A percentile compares a stretch with the other conserved stretches of the same genome.
Evolutionary conservation across 2,329 filamentous ascomycete species (phyloP).

Genomic region (Thielaviopsis punctulata): DNA sequence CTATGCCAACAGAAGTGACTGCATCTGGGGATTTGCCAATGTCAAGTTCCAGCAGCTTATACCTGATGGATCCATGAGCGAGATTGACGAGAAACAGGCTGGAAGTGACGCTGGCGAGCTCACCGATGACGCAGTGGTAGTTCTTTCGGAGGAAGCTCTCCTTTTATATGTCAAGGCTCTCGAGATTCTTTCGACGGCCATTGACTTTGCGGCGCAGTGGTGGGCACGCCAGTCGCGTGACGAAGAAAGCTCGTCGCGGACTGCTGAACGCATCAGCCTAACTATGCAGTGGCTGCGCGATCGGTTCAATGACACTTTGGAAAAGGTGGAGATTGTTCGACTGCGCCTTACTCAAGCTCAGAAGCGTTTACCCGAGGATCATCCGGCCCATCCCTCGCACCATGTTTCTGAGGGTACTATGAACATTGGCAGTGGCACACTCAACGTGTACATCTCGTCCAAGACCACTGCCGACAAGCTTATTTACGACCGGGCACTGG

Average conservation of each 20-base stretch:
- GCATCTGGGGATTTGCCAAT: constrained; percentile 93
- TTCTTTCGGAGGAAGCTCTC: constrained; percentile 81
- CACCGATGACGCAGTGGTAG: constrained; percentile 69
- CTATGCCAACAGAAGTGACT: constrained; percentile 79
- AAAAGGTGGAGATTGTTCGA: constrained; percentile 91
- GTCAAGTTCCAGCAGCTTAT: constrained; percentile 98
- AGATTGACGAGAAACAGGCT: constrained; percentile 34
- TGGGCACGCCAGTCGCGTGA: constrained; percentile 66
- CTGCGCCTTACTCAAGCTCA: constrained; percentile 77
- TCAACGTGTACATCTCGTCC: constrained; percentile 68
- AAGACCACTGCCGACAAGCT: constrained; percentile 90
- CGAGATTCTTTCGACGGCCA: constrained; percentile 75
- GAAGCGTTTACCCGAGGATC: constrained; percentile 62
- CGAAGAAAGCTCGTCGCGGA: constrained; percentile 33
- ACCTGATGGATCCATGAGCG: constrained; percentile 46
- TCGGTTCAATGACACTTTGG: constrained; percentile 91
- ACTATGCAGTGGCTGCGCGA: constrained; percentile 90
- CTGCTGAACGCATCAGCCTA: constrained; percentile 63
- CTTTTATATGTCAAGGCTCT: constrained; percentile 94
- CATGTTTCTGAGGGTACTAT: constrained; percentile 39
- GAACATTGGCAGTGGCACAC: constrained; percentile 45
- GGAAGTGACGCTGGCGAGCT: constrained; percentile 39
- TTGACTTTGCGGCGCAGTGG: constrained; percentile 88
- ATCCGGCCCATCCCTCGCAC: constrained; percentile 73
- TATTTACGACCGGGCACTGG: constrained; percentile 92